Base-by-base conservation (phyloP, 768 basidiomycete species). In the Suillus clintonianus region DNA sequence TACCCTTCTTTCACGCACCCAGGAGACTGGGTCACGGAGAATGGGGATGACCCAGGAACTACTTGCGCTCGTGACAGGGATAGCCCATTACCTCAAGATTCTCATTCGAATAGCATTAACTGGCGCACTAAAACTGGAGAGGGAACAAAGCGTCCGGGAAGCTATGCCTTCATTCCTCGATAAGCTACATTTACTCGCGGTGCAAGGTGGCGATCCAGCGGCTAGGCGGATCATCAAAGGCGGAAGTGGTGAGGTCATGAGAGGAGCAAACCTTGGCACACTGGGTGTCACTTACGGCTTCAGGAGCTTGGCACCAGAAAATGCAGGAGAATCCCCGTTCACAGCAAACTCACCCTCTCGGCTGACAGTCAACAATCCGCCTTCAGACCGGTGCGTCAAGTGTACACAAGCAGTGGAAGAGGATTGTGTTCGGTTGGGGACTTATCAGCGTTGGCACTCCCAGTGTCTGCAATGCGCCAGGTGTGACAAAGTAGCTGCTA, bases 1-100 rank as follows among this genome's bases (percentile, higher is more conserved):
- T 79, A 97, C 95, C 22, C 81, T 98, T 42, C 82, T 99, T 54
- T 98, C 97, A 8, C 95, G 96, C 76, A 96, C 95, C 27, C 95
- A 97, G 76, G 94, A 97, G 75, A 92, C 94, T 4, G 93, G 92
- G 41, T 86, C 92, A 14, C 89, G 92, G 63, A 82, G 94, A 70
- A 94, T 95, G 88, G 93, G 92, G 59, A 96, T 99, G 89, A 98
- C 96, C 19, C 94, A 98, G 77, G 97, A 99, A 70, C 82, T 99
- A 14, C 88, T 99, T 41, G 95, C 96, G 19, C 88, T 99, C 55
- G 97, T 99, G 66, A 99, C 97, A 0, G 97, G 97, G n/a, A 84
- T 99, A 41, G 97, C 97, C 6, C 97, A 99, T 78, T 99, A 99
- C 78, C 89, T 99, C 73, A 99, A 99, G 82, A 99, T 99, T 78